Evolutionary conservation across 495 filamentous ascomycete genomes (phyloP), one percentile per base, ranked within the genome.

Genomic region (Hyaloscypha bicolor): DNA sequence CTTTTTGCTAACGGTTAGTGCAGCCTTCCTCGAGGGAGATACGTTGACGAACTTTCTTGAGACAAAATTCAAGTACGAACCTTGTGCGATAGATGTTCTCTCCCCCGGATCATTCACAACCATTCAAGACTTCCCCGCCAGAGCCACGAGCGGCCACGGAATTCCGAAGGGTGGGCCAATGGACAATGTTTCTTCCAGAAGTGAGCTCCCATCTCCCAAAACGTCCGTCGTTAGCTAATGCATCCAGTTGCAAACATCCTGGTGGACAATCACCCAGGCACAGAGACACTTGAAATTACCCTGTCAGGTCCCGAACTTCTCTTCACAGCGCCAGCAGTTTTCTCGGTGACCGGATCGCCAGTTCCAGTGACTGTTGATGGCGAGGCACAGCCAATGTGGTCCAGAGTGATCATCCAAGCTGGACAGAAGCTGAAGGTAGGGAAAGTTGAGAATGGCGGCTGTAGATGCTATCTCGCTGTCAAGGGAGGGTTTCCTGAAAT

Each of bases 281-380:
- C 71, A 16, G 87, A 87, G 74, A 80, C 77, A 1, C 73, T 90
- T 1, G 87, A 90, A 61, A 83, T 88, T 21, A 90, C 87, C 3
- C 67, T 88, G 6, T 79, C 75, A 29, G 87, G 87, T 1, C 86
- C 87, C 2, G 85, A 87, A 53, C 76, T 90, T 6, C 76, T 76
- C 0, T 89, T 90, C 55, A 68, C 82, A 21, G 78, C 77, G 9
- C 72, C 78, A 48, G 79, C 82, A 5, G 71, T 86, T 12, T 73
- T 88, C 42, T 72, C 86, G 30, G 51, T 88, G 8, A 83, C 82
- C 55, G 87, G 87, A 63, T 82, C 87, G 1, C 73, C 79, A 2
- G 82, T 87, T 67, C 69, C 78, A 6, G 74, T 79, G 19, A 79
- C 66, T 3, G 70, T 90, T 2, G 81, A 87, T 66, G 83, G 79